Conservation (phyloP, 768 basidiomycete genomes). For the Lentinula raphanica region DNA sequence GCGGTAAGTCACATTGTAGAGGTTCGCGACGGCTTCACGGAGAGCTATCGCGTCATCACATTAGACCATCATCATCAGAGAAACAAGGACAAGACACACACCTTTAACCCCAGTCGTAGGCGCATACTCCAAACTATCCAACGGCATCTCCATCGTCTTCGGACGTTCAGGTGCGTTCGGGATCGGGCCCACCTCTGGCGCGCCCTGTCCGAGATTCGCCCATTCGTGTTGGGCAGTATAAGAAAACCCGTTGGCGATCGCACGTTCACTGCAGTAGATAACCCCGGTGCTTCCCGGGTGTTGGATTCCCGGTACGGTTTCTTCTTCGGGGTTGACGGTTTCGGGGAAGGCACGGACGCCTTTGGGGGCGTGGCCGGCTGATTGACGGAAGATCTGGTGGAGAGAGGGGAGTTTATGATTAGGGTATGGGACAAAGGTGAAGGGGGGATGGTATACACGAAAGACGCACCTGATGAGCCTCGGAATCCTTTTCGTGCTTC, state of each 20-base stretch:
- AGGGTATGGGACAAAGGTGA: neutral
- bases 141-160: constrained; percentile 55
- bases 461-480: constrained; percentile 69
- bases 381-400: constrained; percentile 67
- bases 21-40: constrained; percentile 81
- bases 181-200: constrained; percentile 83
- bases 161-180: constrained; percentile 70
- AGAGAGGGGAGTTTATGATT: too few relatives aligned
- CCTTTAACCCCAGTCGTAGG: constrained; percentile 90
- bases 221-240: constrained; percentile 75
- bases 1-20: constrained; percentile 88
- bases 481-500: constrained; percentile 78
- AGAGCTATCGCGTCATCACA: constrained; percentile 41
- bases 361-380: constrained; percentile 65
- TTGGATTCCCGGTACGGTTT: constrained; percentile 84
- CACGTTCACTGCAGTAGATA: constrained; percentile 29
- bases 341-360: constrained; percentile 49
- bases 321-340: constrained; percentile 76
- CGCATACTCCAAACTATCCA: constrained; percentile 82
- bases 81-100: constrained; percentile 17
- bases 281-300: constrained; percentile 65
- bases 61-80: neutral
- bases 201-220: constrained; percentile 86
- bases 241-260: constrained; percentile 92
- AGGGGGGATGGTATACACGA: too few relatives aligned